phyloP scores from a whole-genome alignment of 2,329 filamentous ascomycete genomes.

The Nothomitra cinnamomea region DNA sequence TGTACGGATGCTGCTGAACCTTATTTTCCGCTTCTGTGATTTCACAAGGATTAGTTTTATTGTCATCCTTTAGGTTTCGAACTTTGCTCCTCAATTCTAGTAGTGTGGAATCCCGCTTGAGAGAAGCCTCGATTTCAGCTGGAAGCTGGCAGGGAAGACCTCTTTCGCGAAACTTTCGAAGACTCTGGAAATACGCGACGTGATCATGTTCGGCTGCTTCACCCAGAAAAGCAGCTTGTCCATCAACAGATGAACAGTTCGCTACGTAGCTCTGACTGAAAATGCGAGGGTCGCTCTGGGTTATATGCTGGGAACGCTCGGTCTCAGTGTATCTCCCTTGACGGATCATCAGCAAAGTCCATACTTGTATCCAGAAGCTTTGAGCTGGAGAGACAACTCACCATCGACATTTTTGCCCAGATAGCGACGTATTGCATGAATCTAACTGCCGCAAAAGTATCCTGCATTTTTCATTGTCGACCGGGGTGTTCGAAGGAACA shows the following conservation, averaged over 20 bases:
- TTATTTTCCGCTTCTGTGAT: not conserved
- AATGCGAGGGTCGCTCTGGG: not conserved
- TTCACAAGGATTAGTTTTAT: not conserved
- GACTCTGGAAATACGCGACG: not conserved
- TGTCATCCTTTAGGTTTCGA: not conserved
- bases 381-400: not conserved
- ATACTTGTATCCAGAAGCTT: not conserved
- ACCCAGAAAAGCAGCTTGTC: not conserved
- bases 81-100: not conserved
- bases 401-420: slow-evolving; percentile 4
- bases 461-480: slow-evolving; percentile 3
- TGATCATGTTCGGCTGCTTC: not conserved
- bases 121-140: not conserved
- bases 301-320: not conserved
- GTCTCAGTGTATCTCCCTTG: not conserved
- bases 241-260: not conserved
- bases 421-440: slow-evolving; percentile 6
- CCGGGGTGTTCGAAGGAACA: slow-evolving; percentile 1
- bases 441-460: slow-evolving; percentile 3
- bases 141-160: not conserved
- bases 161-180: not conserved
- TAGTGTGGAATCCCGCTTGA: not conserved
- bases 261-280: not conserved
- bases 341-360: not conserved
- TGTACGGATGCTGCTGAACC: not conserved